Percentiles rank a stretch among this genome's conserved stretches.
Evolutionary conservation across 768 basidiomycete species (phyloP).

Genomic region (Kwoniella dejecticola): DNA sequence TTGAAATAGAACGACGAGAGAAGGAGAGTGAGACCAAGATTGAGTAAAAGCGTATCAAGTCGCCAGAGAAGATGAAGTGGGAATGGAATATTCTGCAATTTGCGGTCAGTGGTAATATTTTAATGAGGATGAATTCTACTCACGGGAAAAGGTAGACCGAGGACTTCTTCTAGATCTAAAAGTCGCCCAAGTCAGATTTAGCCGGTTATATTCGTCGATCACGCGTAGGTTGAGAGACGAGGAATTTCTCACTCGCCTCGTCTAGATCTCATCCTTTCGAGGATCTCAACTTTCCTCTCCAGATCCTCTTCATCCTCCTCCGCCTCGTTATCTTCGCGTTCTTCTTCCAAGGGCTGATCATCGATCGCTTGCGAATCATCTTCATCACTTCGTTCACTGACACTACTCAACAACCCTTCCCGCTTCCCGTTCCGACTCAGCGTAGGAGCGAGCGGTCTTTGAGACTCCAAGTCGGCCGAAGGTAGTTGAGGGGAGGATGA

Average conservation of each 20-base stretch:
- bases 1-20: constrained; percentile 55
- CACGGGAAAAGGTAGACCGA: constrained; percentile 53
- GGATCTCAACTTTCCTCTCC: constrained; percentile 48
- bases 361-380: constrained; percentile 15
- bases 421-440: background rate
- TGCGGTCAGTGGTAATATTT: background rate
- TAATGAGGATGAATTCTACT: constrained; percentile 11
- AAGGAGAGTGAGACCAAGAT: constrained; percentile 52
- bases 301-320: constrained; percentile 47
- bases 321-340: constrained; percentile 21
- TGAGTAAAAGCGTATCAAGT: constrained; percentile 53
- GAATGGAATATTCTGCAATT: constrained; percentile 50
- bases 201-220: no score
- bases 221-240: no score
- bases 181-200: no score
- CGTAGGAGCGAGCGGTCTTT: background rate
- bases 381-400: constrained; percentile 19
- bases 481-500: background rate
- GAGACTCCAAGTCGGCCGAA: constrained; percentile 12
- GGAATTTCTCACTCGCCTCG: no score
- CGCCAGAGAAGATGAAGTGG: constrained; percentile 53
- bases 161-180: constrained; percentile 51
- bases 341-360: constrained; percentile 19
- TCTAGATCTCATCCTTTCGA: constrained; percentile 49
- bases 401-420: constrained; percentile 14